Percentiles rank a stretch among this genome's conserved stretches.
phyloP scores from a whole-genome alignment of 2,329 filamentous ascomycete species.

The Dichotomopilus funicola region DNA sequence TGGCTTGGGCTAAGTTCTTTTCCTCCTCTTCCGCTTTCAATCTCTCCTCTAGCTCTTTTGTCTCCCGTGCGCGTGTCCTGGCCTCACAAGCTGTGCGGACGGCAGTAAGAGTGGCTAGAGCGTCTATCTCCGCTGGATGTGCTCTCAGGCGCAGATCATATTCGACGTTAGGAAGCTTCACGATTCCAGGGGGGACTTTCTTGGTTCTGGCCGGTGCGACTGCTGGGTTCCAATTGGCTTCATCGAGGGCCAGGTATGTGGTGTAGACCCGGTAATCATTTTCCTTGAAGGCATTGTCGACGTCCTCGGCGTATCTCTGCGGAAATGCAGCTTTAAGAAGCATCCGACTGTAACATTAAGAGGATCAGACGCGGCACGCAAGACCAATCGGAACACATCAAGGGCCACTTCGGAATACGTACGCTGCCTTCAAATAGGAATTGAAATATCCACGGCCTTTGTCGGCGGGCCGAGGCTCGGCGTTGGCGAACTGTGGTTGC shows the following conservation, averaged over 20 bases:
- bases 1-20: slow-evolving; percentile 37
- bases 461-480: background rate
- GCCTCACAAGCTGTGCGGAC: slow-evolving; percentile 29
- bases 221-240: slow-evolving; percentile 1
- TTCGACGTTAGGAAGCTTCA: slow-evolving; percentile 18
- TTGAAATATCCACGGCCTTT: slow-evolving; percentile 5
- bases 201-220: slow-evolving; percentile 26
- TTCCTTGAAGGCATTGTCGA: slow-evolving; percentile 20
- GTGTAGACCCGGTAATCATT: slow-evolving; percentile 29
- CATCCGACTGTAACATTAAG: slow-evolving; percentile 12
- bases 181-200: slow-evolving; percentile 17
- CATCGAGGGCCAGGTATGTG: slow-evolving; percentile 31
- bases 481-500: slow-evolving; percentile 2
- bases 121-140: slow-evolving; percentile 25
- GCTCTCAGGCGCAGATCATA: slow-evolving; percentile 14
- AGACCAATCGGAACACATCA: background rate
- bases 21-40: slow-evolving; percentile 32
- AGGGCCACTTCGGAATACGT: background rate
- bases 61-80: slow-evolving; percentile 24
- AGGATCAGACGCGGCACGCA: background rate
- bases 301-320: slow-evolving; percentile 25
- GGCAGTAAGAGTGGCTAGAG: slow-evolving; percentile 35
- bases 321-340: slow-evolving; percentile 34
- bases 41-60: slow-evolving; percentile 20
- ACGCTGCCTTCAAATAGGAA: slow-evolving; percentile 19